Conservation (phyloP, 192 early-diverging fungal genomes). For the Pilaira anomala region DNA sequence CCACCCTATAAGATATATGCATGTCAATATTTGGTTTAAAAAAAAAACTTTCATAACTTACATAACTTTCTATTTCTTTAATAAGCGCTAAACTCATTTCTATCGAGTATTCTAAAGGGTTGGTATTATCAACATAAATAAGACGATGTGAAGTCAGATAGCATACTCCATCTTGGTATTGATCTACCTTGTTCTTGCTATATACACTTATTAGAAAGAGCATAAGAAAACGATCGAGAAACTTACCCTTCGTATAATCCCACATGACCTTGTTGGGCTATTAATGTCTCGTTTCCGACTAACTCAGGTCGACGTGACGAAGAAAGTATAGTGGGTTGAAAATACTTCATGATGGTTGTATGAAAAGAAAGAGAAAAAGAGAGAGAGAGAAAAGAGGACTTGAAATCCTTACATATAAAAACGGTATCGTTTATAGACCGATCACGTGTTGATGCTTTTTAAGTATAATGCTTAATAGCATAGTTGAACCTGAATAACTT, state of each 20-base stretch:
- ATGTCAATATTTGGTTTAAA: no score
- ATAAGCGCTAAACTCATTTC: constrained; percentile 49
- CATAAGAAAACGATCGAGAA: neutral
- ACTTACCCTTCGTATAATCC: constrained; percentile 71
- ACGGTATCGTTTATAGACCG: no score
- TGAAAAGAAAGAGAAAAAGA: no score
- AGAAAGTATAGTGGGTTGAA: constrained; percentile 40
- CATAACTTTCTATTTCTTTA: constrained; percentile 45
- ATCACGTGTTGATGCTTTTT: no score
- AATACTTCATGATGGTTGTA: constrained; percentile 29
- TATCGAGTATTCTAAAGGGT: constrained; percentile 54
- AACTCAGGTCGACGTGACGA: constrained; percentile 55
- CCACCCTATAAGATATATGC: constrained; percentile 45
- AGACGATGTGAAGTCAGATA: constrained; percentile 75
- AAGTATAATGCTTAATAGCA: no score
- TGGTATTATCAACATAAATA: constrained; percentile 72
- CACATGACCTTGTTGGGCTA: constrained; percentile 57
- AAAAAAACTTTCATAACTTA: constrained; percentile 29
- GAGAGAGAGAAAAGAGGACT: no score
- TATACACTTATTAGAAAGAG: neutral
- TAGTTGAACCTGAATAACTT: no score
- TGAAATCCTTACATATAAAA: no score
- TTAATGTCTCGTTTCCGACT: constrained; percentile 47
- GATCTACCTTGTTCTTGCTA: constrained; percentile 55
- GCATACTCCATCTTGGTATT: constrained; percentile 69